Evolutionary conservation across 1,139 yeast genomes (phyloP).

Genomic region (Blastobotrys indianensis): DNA sequence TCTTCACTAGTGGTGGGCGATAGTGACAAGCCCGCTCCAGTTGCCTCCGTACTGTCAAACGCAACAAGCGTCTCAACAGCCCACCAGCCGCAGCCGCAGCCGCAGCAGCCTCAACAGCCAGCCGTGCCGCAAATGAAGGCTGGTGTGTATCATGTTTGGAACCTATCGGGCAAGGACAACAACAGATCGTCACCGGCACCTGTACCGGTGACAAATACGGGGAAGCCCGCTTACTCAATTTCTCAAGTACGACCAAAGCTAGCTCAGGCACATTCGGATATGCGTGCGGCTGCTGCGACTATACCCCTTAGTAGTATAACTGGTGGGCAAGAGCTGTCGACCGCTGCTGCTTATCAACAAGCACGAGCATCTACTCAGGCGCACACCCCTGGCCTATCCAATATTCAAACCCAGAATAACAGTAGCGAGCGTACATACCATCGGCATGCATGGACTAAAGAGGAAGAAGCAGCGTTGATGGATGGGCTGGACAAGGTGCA

Average conservation of each 20-base stretch:
- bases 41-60: no score
- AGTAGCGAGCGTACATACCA: not conserved
- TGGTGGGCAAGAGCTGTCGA: not conserved
- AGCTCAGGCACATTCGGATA: not conserved
- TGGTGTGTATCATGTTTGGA: slow-evolving; percentile 12
- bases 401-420: not conserved
- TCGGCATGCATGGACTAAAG: slow-evolving; percentile 79
- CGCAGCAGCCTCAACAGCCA: not conserved
- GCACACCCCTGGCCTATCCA: not conserved
- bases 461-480: slow-evolving; percentile 79
- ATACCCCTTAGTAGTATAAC: not conserved
- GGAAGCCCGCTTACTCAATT: no score
- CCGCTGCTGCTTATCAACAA: not conserved
- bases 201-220: not conserved
- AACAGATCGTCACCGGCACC: not conserved
- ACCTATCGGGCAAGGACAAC: not conserved
- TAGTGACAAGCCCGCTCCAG: no score
- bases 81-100: not conserved
- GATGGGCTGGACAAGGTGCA: slow-evolving; percentile 67
- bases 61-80: no score
- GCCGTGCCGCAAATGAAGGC: slow-evolving; percentile 1
- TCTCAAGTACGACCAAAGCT: not conserved
- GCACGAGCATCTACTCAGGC: slow-evolving; percentile 1
- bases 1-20: slow-evolving; percentile 4
- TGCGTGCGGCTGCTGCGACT: not conserved